phyloP scores from a whole-genome alignment of 2,329 filamentous ascomycete species.

The Triangularia verruculosa region DNA sequence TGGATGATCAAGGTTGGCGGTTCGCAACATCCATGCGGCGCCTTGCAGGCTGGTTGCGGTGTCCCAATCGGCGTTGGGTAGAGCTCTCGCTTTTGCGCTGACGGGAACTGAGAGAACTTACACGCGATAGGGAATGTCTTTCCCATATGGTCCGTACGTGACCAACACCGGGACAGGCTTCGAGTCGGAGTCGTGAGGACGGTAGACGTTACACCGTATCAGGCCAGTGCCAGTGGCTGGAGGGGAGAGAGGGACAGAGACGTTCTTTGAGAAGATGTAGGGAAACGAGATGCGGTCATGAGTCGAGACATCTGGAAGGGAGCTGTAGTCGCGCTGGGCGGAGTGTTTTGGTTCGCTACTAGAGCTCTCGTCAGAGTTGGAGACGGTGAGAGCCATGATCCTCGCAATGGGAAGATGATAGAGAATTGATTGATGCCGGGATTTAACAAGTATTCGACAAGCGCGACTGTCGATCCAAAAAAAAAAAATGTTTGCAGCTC shows the following conservation, averaged over 20 bases:
- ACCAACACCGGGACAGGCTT: conserved; percentile 54
- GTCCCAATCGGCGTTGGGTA: too few relatives aligned
- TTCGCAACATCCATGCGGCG: too few relatives aligned
- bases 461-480: too few relatives aligned
- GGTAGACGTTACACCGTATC: conserved; percentile 33
- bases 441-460: too few relatives aligned
- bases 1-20: too few relatives aligned
- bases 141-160: conserved; percentile 72
- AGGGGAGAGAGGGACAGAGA: conserved; percentile 28
- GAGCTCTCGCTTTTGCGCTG: too few relatives aligned
- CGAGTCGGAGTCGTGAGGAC: conserved; percentile 22
- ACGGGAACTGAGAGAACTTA: neutral
- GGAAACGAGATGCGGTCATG: neutral
- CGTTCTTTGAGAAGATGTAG: conserved; percentile 29
- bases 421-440: too few relatives aligned
- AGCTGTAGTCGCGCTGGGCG: neutral
- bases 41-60: too few relatives aligned
- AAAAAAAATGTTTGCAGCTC: too few relatives aligned
- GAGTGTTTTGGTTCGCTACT: neutral
- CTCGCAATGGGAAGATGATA: neutral
- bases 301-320: neutral
- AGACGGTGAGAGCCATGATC: neutral
- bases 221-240: conserved; percentile 22
- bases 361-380: neutral
- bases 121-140: conserved; percentile 62